These are phyloP conservation scores for Fusarium albidum DNA, from an alignment of 2,329 filamentous ascomycete species.

Conservation along the genomic window DNA sequence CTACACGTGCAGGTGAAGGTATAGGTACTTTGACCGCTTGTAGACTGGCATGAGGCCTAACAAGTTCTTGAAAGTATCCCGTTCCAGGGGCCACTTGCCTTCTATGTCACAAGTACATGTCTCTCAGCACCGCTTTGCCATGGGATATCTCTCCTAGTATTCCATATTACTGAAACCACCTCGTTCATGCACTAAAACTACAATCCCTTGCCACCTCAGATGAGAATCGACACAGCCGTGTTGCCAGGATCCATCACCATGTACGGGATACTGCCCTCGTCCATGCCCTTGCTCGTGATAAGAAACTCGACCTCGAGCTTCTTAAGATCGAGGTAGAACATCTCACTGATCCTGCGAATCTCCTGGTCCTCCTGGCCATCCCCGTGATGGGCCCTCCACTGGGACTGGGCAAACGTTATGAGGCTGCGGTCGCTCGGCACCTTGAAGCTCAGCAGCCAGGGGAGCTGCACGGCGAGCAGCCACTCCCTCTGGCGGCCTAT, in stretches of 20 bases:
- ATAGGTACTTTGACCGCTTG: no score
- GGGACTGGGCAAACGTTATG: conserved; percentile 50
- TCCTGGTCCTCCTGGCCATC: conserved; percentile 33
- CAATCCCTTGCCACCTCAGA: no score
- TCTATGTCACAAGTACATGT: no score
- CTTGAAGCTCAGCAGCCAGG: conserved; percentile 54
- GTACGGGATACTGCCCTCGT: conserved; percentile 46
- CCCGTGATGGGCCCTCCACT: conserved; percentile 42
- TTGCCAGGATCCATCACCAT: conserved; percentile 49
- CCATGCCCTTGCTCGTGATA: conserved; percentile 44
- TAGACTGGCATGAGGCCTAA: no score
- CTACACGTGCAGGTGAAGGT: no score
- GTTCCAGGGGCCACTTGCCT: no score
- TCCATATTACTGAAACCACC: no score
- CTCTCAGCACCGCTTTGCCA: no score
- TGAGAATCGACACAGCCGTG: conserved; percentile 46
- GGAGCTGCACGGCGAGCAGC: conserved; percentile 55
- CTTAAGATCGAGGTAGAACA: conserved; percentile 41
- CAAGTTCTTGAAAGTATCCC: no score
- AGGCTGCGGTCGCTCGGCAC: conserved; percentile 51
- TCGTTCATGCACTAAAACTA: no score
- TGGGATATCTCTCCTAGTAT: no score
- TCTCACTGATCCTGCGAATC: conserved; percentile 15
- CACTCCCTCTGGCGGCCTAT: conserved; percentile 52
- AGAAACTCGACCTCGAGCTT: conserved; percentile 41